phyloP scores from a whole-genome alignment of 768 basidiomycete species.

The Boletus vermiculosoides region DNA sequence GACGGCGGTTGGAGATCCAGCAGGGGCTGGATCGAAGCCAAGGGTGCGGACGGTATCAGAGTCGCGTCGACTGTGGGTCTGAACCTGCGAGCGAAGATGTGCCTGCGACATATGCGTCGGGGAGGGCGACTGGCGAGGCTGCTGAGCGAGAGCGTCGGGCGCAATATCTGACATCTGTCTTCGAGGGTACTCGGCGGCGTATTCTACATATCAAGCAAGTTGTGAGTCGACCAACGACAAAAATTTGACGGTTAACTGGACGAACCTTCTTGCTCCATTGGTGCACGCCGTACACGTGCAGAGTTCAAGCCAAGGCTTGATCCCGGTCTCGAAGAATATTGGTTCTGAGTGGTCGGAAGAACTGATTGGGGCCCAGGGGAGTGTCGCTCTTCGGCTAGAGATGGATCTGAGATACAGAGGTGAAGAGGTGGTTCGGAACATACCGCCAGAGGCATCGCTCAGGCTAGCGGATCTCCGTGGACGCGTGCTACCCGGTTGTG shows the following conservation, averaged over 20 bases:
- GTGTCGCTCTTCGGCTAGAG: conserved; percentile 28
- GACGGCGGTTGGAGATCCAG: conserved; percentile 57
- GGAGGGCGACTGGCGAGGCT: conserved; percentile 54
- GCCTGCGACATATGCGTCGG: conserved; percentile 39
- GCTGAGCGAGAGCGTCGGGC: conserved; percentile 21
- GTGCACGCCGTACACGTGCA: conserved; percentile 39
- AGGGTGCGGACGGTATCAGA: conserved; percentile 70
- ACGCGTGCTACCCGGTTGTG: conserved; percentile 48
- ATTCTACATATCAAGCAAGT: conserved; percentile 18
- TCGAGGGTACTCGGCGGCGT: conserved; percentile 26
- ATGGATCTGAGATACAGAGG: conserved; percentile 26
- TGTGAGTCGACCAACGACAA: conserved; percentile 8
- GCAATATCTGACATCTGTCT: conserved; percentile 12
- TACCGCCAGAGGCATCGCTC: conserved; percentile 52
- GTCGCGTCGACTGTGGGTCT: conserved; percentile 64
- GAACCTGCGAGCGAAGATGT: conserved; percentile 31
- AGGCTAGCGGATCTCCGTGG: conserved; percentile 76
- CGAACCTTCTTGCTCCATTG: conserved; percentile 47
- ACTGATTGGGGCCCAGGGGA: conserved; percentile 23
- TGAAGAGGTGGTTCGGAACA: conserved; percentile 25
- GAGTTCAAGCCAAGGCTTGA: conserved; percentile 43
- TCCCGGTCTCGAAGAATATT: conserved; percentile 39
- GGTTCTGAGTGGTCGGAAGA: conserved; percentile 20
- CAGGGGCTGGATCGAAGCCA: conserved; percentile 35
- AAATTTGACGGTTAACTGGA: conserved; percentile 11